Conservation (phyloP, 495 filamentous ascomycete species). For the Xylaria flabelliformis region DNA sequence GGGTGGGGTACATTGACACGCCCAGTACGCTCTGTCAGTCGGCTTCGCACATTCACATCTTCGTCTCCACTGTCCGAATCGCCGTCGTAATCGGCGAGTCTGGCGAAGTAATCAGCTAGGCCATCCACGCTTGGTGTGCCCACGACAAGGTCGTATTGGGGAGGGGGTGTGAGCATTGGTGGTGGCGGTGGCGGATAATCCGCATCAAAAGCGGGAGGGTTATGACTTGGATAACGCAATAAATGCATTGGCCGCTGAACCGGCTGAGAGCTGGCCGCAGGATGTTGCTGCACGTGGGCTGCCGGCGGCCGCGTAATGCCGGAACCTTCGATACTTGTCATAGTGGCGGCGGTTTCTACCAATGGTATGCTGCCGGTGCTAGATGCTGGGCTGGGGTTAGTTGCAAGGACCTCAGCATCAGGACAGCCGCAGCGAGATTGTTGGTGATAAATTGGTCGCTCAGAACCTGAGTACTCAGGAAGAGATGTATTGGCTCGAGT, state of each 20-base stretch:
- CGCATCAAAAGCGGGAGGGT: slow-evolving; percentile 89
- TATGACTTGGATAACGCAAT: slow-evolving; percentile 83
- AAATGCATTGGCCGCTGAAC: slow-evolving; percentile 71
- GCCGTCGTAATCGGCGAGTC: slow-evolving; percentile 51
- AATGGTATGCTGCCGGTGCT: slow-evolving; percentile 41
- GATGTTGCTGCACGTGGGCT: slow-evolving; percentile 36
- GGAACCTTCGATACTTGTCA: slow-evolving; percentile 23
- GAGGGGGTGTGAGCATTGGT: slow-evolving; percentile 78
- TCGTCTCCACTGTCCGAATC: slow-evolving; percentile 46
- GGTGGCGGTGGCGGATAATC: slow-evolving; percentile 83
- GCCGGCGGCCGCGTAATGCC: slow-evolving; percentile 31
- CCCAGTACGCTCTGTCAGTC: slow-evolving; percentile 50
- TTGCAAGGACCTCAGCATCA: slow-evolving; percentile 63
- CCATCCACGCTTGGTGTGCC: slow-evolving; percentile 78
- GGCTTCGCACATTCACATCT: slow-evolving; percentile 39
- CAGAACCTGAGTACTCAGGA: slow-evolving; percentile 78
- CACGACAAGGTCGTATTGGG: slow-evolving; percentile 86
- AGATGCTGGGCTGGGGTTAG: slow-evolving; percentile 42
- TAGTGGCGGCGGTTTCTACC: slow-evolving; percentile 18
- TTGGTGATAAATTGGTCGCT: slow-evolving; percentile 45
- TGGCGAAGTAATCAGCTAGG: slow-evolving; percentile 89
- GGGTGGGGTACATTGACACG: slow-evolving; percentile 63
- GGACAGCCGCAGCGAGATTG: slow-evolving; percentile 79
- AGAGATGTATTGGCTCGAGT: slow-evolving; percentile 89
- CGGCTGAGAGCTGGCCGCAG: slow-evolving; percentile 32